Conservation (phyloP, 345 rosid genomes). For the Salix brachista region DNA sequence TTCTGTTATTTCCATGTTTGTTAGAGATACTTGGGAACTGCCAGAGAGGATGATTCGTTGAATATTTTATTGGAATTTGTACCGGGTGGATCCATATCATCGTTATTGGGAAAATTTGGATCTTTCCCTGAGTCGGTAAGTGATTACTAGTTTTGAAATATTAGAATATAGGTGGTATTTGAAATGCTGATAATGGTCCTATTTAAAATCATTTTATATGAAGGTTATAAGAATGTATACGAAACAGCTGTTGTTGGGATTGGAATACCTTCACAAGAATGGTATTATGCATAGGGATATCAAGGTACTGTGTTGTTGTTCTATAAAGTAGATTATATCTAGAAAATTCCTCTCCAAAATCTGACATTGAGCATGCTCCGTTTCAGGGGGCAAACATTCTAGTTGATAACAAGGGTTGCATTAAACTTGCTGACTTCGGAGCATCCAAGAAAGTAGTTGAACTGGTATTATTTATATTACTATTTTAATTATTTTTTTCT, state of each 20-base stretch:
- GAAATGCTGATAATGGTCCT: not conserved
- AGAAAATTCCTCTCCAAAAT: not conserved
- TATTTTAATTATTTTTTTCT: not conserved
- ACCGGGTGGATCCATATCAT: conserved; percentile 36
- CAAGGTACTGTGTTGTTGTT: conserved; percentile 14
- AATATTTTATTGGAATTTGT: conserved; percentile 34
- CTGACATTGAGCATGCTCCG: conserved; percentile 12
- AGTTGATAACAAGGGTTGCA: conserved; percentile 37
- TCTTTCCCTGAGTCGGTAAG: conserved; percentile 37
- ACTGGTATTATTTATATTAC: conserved; percentile 13
- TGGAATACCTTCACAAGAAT: conserved; percentile 31
- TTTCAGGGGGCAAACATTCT: conserved; percentile 34
- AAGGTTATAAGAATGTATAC: conserved; percentile 36
- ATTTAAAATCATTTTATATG: conserved; percentile 9
- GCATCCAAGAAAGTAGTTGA: conserved; percentile 38
- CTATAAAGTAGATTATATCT: not conserved
- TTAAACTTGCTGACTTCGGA: conserved; percentile 37
- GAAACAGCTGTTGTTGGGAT: conserved; percentile 26
- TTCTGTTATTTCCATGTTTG: not conserved
- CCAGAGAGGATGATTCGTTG: conserved; percentile 31
- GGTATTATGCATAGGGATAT: conserved; percentile 34
- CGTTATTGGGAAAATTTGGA: conserved; percentile 31
- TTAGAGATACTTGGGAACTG: conserved; percentile 36
- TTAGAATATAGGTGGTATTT: not conserved
- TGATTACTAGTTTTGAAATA: conserved; percentile 13